Base-by-base conservation (phyloP, 768 basidiomycete species). In the Leccinum fibrillosum region DNA sequence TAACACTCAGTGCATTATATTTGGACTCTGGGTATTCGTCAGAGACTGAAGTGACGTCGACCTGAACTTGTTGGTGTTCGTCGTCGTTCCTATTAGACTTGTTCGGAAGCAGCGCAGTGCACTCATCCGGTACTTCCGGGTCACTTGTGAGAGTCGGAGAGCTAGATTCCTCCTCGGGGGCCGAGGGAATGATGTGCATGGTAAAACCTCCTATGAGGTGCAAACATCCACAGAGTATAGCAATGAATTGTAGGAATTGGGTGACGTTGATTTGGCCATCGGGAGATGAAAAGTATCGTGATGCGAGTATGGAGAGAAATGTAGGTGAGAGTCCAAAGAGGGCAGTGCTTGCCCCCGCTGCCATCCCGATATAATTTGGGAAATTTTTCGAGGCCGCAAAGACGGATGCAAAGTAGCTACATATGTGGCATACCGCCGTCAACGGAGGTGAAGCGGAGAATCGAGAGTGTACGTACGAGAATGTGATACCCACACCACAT, bases 301-400 rank as follows among this genome's bases (percentile, higher is more conserved):
- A 83, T 4, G 88, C 89, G 37, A 91, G 59, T 23, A 80, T 57
- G 21, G 90, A 86, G 7, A 92, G 78, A 62, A 89, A 82, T 21
- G 92, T 75, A 0, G 91, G 91, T 0, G 91, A 93, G 34, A 92
- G 78, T n/a, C 91, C 89, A 65, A 91, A 92, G 23, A 91, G 73
- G 2, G 89, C 83, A 78, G 85, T 85, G 66, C 80, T 86, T 10
- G 76, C 72, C 4, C 89, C 91, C 1, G 87, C 79, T 11, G 88
- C 83, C 25, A 85, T 70, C 19, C 89, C 89, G 48, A 82, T 81
- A 62, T 86, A 82, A 5, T 75, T 67, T 7, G 88, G 86, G 60
- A 92, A 92, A 45, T 75, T 77, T 72, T 83, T 85, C 3, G 89
- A 86, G 0, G 90, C 89, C 10, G 88, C 80, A 69, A 93, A 92